phyloP scores from a whole-genome alignment of 2,329 filamentous ascomycete genomes.

The Talaromyces sp. region DNA sequence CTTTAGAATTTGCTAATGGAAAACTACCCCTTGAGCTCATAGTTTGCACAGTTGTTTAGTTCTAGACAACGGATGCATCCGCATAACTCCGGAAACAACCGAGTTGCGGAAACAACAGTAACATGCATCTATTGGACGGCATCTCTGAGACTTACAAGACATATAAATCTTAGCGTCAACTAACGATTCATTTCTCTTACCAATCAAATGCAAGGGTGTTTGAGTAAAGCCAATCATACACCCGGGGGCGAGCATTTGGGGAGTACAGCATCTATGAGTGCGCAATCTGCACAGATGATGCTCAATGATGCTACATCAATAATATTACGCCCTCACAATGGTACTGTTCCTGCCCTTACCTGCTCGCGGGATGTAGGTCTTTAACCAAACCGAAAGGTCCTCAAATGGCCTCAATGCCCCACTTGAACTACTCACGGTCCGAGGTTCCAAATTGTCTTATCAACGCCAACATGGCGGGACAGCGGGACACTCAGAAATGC shows the following conservation, averaged over 20 bases:
- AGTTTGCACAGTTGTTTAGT: neutral
- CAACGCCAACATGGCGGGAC: neutral
- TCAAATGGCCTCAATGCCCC: conserved; percentile 1
- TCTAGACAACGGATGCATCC: neutral
- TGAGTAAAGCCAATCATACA: neutral
- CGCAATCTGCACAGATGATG: neutral
- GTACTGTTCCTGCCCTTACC: neutral
- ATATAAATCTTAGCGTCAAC: neutral
- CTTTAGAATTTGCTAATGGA: neutral
- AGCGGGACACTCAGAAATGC: neutral
- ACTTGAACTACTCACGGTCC: neutral
- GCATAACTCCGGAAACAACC: neutral
- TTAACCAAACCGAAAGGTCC: neutral
- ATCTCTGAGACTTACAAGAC: neutral
- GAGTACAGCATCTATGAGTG: neutral
- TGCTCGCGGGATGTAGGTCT: neutral
- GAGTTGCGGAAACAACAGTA: neutral
- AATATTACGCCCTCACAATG: neutral
- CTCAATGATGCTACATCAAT: neutral
- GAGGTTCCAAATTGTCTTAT: neutral
- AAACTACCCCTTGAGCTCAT: neutral
- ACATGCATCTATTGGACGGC: neutral
- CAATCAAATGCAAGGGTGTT: neutral
- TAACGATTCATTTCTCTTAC: neutral
- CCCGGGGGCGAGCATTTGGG: neutral